phyloP scores from a whole-genome alignment of 2,329 filamentous ascomycete genomes.

The Moelleriella libera region DNA sequence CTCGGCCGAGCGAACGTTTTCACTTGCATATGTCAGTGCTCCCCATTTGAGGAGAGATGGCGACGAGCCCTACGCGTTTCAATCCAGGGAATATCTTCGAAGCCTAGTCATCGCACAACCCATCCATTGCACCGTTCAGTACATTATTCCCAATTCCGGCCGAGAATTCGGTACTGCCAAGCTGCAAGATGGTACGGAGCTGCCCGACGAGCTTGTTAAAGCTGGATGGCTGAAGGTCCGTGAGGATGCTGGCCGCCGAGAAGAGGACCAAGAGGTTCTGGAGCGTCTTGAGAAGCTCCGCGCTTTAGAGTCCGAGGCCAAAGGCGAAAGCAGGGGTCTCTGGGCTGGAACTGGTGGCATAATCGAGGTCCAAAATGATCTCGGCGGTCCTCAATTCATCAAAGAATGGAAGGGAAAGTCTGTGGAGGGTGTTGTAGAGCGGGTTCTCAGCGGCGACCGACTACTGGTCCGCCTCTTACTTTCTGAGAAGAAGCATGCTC shows the following conservation, averaged over 20 bases:
- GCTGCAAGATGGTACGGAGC: conserved; percentile 57
- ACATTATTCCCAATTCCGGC: conserved; percentile 72
- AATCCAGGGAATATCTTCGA: conserved; percentile 86
- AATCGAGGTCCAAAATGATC: conserved; percentile 70
- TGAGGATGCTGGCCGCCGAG: conserved; percentile 85
- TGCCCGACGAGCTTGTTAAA: conserved; percentile 74
- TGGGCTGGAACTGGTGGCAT: conserved; percentile 54
- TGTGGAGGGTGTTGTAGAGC: conserved; percentile 77
- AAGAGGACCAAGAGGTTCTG: conserved; percentile 65
- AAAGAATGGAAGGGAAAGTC: conserved; percentile 75
- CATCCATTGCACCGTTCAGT: conserved; percentile 72
- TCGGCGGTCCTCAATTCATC: conserved; percentile 65
- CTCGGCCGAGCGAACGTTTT: conserved; percentile 70
- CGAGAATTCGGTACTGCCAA: conserved; percentile 78
- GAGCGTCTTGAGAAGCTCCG: conserved; percentile 66
- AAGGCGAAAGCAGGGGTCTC: conserved; percentile 64
- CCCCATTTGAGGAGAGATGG: conserved; percentile 78
- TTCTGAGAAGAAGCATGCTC: conserved; percentile 69
- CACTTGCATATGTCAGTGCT: conserved; percentile 82
- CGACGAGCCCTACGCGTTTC: conserved; percentile 85
- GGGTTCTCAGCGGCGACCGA: conserved; percentile 82
- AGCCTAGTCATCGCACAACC: conserved; percentile 73
- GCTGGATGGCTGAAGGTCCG: conserved; percentile 88
- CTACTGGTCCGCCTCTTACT: conserved; percentile 72
- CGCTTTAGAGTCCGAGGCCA: conserved; percentile 63